Percentiles rank a stretch among this genome's conserved stretches.
These are phyloP conservation scores for Hanseniaspora singularis DNA, from an alignment of 805 yeast genomes.

Conservation along the genomic window DNA sequence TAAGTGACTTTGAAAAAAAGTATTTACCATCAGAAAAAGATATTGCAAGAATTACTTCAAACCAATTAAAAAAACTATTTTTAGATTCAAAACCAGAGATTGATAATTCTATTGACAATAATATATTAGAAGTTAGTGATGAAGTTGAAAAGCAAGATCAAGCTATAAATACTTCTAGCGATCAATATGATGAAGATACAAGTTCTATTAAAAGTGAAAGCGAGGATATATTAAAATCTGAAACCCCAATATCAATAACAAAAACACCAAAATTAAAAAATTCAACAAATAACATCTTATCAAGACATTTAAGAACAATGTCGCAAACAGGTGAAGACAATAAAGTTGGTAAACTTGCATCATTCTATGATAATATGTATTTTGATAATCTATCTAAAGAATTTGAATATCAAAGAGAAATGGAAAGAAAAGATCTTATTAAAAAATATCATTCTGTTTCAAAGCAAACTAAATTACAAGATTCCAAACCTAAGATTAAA, in stretches of 20 bases:
- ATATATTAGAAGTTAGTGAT: constrained; percentile 13
- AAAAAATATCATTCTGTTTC: constrained; percentile 45
- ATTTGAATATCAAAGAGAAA: constrained; percentile 75
- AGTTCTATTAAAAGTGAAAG: neutral
- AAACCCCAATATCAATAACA: neutral
- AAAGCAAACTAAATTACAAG: constrained; percentile 42
- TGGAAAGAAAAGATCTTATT: constrained; percentile 54
- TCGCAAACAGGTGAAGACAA: constrained; percentile 19
- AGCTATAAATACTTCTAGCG: too few relatives aligned
- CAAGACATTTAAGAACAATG: constrained; percentile 14
- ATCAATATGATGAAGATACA: neutral
- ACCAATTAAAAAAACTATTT: constrained; percentile 67
- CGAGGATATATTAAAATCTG: neutral
- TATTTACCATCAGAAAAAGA: constrained; percentile 88
- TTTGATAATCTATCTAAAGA: constrained; percentile 72
- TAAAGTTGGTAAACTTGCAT: constrained; percentile 55
- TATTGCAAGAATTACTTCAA: constrained; percentile 78
- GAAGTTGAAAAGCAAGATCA: constrained; percentile 7
- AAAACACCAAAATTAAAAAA: neutral
- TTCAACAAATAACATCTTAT: constrained; percentile 7
- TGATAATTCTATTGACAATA: constrained; percentile 3
- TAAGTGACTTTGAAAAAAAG: constrained; percentile 61
- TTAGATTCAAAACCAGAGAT: constrained; percentile 35
- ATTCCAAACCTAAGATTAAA: constrained; percentile 79
- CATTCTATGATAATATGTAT: constrained; percentile 59